Evolutionary conservation across 2,329 filamentous ascomycete genomes (phyloP), one percentile per base, ranked within the genome.

Genomic region (Metarhizium guizhouense): DNA sequence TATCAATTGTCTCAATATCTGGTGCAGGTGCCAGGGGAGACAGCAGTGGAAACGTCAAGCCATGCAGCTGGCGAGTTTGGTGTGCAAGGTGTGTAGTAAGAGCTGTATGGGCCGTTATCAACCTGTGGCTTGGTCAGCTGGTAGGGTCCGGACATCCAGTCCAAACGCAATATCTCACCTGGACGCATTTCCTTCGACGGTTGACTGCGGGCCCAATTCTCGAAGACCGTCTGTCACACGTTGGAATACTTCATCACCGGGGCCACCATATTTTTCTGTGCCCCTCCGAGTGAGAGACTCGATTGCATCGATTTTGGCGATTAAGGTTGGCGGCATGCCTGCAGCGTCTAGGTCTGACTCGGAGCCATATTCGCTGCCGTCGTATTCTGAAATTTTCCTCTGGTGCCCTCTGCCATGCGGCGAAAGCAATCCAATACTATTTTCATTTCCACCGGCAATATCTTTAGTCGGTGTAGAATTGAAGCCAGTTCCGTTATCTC

Each of bases 31-130:
- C 79, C 29, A 89, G 75, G 0, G 88, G 87, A 14, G 86, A 88
- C 59, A 90, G 78, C 25, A 93, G 73, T 34, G 78, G 82, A 61
- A 88, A 88, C 2, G 85, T 82, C 38, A 93, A 77, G 57, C 84
- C 86, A 62, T 91, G 87, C 10, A 94, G 75, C 59, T 85, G 83
- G 54, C 88, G 86, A 52, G 87, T 86, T 71, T 93, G 88, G 68
- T 90, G 85, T 14, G 79, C 78, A 48, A 93, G 75, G 65, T 94
- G 87, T 20, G 87, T 87, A 50, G 87, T 85, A 51, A 91, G 74
- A 14, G 87, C 86, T 32, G 86, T 83, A 68, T 90, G 86, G 38
- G 87, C 85, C 47, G 87, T 90, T 67, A 88, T 88, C 60, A 90
- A 74, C 65, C 87, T 91, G 63, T n/a, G 42, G 47, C 34, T 10